phyloP scores from a whole-genome alignment of 2,329 filamentous ascomycete genomes.

The Aspergillus ustus region DNA sequence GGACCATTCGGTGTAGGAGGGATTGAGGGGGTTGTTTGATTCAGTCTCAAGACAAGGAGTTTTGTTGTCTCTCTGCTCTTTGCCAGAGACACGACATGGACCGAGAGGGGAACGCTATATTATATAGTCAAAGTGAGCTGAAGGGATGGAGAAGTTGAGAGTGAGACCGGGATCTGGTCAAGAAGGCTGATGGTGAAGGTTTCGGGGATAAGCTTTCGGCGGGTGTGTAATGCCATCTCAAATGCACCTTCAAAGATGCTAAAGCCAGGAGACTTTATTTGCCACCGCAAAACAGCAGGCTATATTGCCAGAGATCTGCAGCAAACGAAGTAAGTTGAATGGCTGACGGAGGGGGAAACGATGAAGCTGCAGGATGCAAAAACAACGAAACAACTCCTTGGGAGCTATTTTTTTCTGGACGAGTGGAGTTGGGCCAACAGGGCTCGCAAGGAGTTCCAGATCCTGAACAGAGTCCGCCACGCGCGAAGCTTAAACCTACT shows the following conservation, averaged over 20 bases:
- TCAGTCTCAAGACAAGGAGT: neutral
- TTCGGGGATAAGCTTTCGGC: neutral
- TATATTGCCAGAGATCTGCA: constrained; percentile 6
- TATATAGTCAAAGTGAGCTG: constrained; percentile 7
- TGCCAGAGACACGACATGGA: neutral
- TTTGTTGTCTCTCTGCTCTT: neutral
- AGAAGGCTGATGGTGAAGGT: neutral
- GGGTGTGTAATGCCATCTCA: neutral
- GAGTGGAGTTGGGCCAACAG: neutral
- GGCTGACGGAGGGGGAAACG: neutral
- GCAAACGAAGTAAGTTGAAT: neutral
- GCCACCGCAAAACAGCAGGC: constrained; percentile 9
- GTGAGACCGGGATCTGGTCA: neutral
- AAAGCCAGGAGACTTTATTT: neutral
- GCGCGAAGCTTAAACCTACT: constrained; percentile 4
- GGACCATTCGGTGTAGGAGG: neutral
- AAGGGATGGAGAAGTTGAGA: neutral
- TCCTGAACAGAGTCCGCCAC: neutral
- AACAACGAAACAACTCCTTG: neutral
- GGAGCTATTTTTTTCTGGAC: neutral
- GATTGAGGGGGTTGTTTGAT: neutral
- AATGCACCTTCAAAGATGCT: constrained; percentile 2
- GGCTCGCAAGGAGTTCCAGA: neutral
- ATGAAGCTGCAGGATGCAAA: constrained; percentile 21
- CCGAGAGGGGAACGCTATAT: neutral